Conservation (phyloP, 1,284 basidiomycete species). For the Rhodotorula sp. region DNA sequence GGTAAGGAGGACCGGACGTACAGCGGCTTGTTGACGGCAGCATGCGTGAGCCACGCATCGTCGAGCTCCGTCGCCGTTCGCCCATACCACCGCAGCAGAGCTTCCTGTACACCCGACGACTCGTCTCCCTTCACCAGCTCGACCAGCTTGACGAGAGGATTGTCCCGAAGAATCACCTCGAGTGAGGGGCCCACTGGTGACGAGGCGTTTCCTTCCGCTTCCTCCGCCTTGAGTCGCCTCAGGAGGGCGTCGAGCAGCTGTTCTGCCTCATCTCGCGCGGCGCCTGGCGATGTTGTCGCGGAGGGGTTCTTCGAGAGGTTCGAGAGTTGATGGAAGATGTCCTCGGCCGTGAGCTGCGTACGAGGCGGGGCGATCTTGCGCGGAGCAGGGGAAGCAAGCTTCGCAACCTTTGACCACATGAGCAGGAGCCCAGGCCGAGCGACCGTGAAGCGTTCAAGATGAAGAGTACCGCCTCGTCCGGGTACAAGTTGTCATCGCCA, state of each 20-base stretch:
- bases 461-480: neutral
- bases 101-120: constrained; percentile 61
- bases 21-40: constrained; percentile 55
- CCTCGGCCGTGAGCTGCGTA: neutral
- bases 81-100: constrained; percentile 76
- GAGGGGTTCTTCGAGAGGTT: neutral
- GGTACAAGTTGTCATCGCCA: neutral
- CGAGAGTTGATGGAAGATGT: constrained; percentile 3
- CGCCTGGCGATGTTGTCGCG: neutral
- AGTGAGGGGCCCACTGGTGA: constrained; percentile 65
- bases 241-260: constrained; percentile 17
- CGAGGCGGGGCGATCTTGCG: constrained; percentile 13
- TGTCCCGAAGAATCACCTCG: constrained; percentile 87
- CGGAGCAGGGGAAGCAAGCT: constrained; percentile 22
- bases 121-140: constrained; percentile 68
- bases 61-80: constrained; percentile 85
- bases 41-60: constrained; percentile 85
- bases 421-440: neutral
- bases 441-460: neutral
- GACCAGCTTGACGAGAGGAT: constrained; percentile 79
- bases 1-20: neutral
- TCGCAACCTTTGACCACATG: constrained; percentile 30
- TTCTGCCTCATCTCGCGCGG: neutral
- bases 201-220: neutral
- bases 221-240: constrained; percentile 9